A percentile compares a stretch with the other conserved stretches of the same genome.
Evolutionary conservation across 2,329 filamentous ascomycete species (phyloP).

Genomic region (Stachybotrys chlorohalonatus): DNA sequence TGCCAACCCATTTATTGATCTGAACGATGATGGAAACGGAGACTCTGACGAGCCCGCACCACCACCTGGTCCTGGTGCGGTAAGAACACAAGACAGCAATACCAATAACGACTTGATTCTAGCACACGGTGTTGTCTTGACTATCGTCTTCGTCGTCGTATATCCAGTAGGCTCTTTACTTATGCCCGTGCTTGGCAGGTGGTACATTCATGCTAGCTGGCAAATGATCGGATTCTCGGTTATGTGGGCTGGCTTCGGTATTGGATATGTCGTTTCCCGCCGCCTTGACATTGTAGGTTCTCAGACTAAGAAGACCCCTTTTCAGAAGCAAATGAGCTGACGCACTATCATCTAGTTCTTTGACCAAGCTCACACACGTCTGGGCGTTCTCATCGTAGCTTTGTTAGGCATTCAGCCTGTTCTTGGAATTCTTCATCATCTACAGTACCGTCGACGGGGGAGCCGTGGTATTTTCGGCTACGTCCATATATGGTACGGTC

Average conservation of each 20-base stretch:
- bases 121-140: constrained; percentile 44
- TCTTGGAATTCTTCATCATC: constrained; percentile 42
- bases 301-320: neutral
- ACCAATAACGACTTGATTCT: constrained; percentile 20
- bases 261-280: constrained; percentile 34
- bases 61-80: neutral
- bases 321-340: neutral
- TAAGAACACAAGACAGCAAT: neutral
- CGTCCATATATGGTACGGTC: constrained; percentile 47
- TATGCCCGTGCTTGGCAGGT: constrained; percentile 42
- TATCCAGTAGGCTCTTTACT: constrained; percentile 46
- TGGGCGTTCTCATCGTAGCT: constrained; percentile 39
- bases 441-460: constrained; percentile 31
- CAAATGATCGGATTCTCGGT: constrained; percentile 38
- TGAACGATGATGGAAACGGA: neutral
- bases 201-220: constrained; percentile 37
- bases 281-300: constrained; percentile 25
- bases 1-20: neutral
- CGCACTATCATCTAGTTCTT: constrained; percentile 27
- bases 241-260: constrained; percentile 42
- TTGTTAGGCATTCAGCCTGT: constrained; percentile 42
- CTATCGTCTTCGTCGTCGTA: constrained; percentile 39
- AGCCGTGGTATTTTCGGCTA: constrained; percentile 35
- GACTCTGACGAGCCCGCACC: neutral
- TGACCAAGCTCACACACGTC: constrained; percentile 34